phyloP scores from a whole-genome alignment of 371 early-diverging fungal species.

The Chytridium lagenaria region DNA sequence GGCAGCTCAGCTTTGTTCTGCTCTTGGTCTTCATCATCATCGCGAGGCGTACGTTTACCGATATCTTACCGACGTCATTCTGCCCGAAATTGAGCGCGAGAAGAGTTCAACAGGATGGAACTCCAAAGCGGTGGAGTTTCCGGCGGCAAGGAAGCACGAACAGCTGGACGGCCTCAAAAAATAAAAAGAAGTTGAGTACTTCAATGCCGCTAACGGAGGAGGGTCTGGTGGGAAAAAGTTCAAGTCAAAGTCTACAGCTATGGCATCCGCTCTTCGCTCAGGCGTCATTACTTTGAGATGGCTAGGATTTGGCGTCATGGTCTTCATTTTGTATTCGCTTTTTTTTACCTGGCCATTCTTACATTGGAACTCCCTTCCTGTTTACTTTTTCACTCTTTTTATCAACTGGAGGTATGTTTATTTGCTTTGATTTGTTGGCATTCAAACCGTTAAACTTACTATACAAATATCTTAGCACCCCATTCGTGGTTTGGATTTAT shows the following conservation, averaged over 20 bases:
- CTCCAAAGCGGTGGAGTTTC: not conserved
- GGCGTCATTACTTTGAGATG: conserved; percentile 8
- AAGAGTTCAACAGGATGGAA: not conserved
- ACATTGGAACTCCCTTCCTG: not conserved
- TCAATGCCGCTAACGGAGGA: not conserved
- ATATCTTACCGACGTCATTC: conserved; percentile 4
- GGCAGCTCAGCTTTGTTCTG: not conserved
- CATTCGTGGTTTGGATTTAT: not conserved
- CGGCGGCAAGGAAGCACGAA: not conserved
- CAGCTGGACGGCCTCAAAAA: not conserved
- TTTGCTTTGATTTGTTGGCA: not conserved
- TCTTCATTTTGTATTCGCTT: conserved; percentile 16
- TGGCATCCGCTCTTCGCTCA: not conserved
- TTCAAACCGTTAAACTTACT: too few relatives aligned
- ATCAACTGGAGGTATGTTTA: conserved; percentile 9
- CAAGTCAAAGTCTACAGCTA: not conserved
- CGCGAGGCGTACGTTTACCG: not conserved
- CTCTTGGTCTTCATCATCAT: not conserved
- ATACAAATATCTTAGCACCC: not conserved
- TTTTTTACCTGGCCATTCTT: not conserved
- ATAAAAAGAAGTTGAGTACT: not conserved
- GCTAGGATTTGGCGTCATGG: not conserved
- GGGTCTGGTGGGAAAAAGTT: not conserved
- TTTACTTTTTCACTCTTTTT: conserved; percentile 16
- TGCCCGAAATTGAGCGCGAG: not conserved